Conservation (phyloP, 192 early-diverging fungal genomes). For the Coemansia sp. region DNA sequence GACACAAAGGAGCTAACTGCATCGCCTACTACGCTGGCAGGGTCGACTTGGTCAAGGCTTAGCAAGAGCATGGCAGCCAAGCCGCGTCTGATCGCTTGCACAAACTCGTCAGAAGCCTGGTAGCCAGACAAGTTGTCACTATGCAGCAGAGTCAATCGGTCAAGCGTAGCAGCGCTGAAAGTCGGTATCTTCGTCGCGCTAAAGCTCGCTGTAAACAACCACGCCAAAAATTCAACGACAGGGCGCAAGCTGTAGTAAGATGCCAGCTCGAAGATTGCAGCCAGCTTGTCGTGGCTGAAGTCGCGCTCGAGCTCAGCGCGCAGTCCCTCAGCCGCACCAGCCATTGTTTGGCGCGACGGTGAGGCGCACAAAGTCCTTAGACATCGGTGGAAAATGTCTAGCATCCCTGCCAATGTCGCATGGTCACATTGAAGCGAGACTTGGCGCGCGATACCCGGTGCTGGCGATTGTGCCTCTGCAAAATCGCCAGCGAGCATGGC, state of each 20-base stretch:
- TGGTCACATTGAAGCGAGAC: constrained; percentile 25
- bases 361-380: neutral
- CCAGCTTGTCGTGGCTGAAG: neutral
- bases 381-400: constrained; percentile 25
- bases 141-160: constrained; percentile 11
- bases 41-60: constrained; percentile 19
- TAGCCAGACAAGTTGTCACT: constrained; percentile 14
- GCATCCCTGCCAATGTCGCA: constrained; percentile 10
- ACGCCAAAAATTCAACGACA: constrained; percentile 17
- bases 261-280: constrained; percentile 24
- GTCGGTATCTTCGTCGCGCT: constrained; percentile 2
- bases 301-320: neutral
- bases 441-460: neutral
- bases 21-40: constrained; percentile 2
- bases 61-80: constrained; percentile 24
- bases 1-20: constrained; percentile 12
- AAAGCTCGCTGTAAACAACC: constrained; percentile 7
- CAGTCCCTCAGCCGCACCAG: neutral
- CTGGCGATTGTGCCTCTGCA: constrained; percentile 18
- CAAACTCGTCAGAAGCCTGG: neutral
- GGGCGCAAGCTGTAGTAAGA: constrained; percentile 30
- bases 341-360: neutral
- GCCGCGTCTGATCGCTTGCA: neutral
- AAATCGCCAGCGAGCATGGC: constrained; percentile 40
- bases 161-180: constrained; percentile 1